phyloP scores from a whole-genome alignment of 495 filamentous ascomycete genomes.

The Symbiotaphrina buchneri region DNA sequence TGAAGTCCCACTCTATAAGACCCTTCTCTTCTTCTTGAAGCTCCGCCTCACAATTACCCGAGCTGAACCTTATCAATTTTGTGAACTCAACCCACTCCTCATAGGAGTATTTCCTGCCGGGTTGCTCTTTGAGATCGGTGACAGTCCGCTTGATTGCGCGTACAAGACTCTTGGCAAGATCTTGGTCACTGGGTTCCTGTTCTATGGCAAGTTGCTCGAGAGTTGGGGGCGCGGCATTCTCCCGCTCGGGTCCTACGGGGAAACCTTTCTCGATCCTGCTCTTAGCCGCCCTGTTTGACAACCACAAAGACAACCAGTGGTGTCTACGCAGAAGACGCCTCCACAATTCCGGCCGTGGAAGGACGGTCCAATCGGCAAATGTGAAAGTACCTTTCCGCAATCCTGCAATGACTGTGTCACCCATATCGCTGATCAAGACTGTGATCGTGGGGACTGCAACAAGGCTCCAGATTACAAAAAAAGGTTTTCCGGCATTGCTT shows the following conservation, averaged over 20 bases:
- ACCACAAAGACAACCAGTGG: constrained; percentile 17
- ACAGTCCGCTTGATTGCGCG: constrained; percentile 27
- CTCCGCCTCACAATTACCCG: constrained; percentile 8
- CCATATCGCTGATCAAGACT: constrained; percentile 38
- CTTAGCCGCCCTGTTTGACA: constrained; percentile 16
- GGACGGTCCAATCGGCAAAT: constrained; percentile 32
- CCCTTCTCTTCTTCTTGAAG: constrained; percentile 27
- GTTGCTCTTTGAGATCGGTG: constrained; percentile 18
- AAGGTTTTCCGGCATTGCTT: constrained; percentile 16
- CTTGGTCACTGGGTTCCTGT: constrained; percentile 12
- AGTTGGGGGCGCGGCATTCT: constrained; percentile 12
- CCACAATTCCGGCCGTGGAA: constrained; percentile 30
- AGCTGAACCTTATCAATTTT: constrained; percentile 32
- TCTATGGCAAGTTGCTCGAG: constrained; percentile 22
- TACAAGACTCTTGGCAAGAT: constrained; percentile 27
- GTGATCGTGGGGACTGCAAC: constrained; percentile 47
- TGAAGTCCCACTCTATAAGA: constrained; percentile 44
- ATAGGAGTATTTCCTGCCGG: constrained; percentile 27
- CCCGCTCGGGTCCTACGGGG: constrained; percentile 11
- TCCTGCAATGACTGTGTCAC: constrained; percentile 30
- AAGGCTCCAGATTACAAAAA: constrained; percentile 22
- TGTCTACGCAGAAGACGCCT: constrained; percentile 16
- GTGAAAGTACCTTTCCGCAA: constrained; percentile 30
- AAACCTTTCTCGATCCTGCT: constrained; percentile 26
- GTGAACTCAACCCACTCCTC: constrained; percentile 45